phyloP scores from a whole-genome alignment of 176 grass and related monocot species.

The Cocos nucifera region DNA sequence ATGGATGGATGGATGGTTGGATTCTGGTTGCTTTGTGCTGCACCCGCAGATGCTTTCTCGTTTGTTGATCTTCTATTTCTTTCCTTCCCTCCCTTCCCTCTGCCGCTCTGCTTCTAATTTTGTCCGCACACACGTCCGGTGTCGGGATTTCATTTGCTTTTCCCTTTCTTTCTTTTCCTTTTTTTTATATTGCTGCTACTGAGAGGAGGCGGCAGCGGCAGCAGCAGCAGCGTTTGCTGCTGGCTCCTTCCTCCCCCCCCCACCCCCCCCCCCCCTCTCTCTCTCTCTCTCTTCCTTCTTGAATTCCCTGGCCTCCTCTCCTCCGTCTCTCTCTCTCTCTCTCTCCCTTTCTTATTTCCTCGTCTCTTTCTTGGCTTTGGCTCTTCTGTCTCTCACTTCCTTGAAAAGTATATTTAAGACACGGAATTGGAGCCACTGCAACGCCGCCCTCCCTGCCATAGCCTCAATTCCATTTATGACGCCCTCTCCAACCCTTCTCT shows the following conservation, averaged over 20 bases:
- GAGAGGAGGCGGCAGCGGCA: not conserved
- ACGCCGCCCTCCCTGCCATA: constrained; percentile 17
- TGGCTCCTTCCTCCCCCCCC: constrained; percentile 15
- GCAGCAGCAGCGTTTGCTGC: constrained; percentile 40
- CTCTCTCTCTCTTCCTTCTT: constrained; percentile 51
- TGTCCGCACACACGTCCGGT: not conserved
- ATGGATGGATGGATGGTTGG: too few species aligned
- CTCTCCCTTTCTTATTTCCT: constrained; percentile 23
- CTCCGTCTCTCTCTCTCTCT: constrained; percentile 23
- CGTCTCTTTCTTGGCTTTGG: constrained; percentile 21
- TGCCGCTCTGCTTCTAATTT: constrained; percentile 2
- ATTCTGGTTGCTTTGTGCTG: too few species aligned
- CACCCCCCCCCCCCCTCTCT: constrained; percentile 26
- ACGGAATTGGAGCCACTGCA: constrained; percentile 6
- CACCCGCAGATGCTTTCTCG: not conserved
- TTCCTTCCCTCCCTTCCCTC: not conserved
- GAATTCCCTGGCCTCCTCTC: constrained; percentile 28
- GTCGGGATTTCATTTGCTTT: not conserved
- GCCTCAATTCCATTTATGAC: constrained; percentile 28
- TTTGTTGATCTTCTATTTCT: not conserved
- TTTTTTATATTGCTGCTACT: too few species aligned
- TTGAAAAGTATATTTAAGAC: constrained; percentile 13
- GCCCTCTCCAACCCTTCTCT: not conserved
- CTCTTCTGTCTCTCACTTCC: constrained; percentile 17
- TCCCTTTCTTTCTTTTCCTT: not conserved